Evolutionary conservation across 1,284 basidiomycete genomes (phyloP), one percentile per base, ranked within the genome.

Genomic region (Ustilago nuda): DNA sequence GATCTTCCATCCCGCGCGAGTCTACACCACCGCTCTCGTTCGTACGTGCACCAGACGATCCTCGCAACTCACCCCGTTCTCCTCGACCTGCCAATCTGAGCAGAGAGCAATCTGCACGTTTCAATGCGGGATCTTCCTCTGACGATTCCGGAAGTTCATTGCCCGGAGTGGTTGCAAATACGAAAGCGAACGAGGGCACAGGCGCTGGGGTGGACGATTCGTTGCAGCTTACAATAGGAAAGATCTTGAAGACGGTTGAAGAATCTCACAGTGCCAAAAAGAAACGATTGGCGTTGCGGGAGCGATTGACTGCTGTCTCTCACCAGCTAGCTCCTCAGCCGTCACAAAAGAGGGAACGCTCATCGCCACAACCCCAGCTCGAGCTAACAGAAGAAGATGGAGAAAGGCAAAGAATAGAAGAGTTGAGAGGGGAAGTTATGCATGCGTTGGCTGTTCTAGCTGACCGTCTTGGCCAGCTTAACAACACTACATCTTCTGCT

Each of bases 21-120:
- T 75, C 72, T 6, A 75, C 72, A 23, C 72, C 72, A 8, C 72
- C 72, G 15, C 71, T 53, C 36, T 48, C 41, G 33, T 19, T 2
- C 8, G 36, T 19, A 19, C 57, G 36, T 27, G n/a, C 12, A 17
- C 51, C 48, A 32, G 23, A 64, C 46, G 65, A 67, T 36, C 65
- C 70, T 13, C 56, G 61, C 39, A 56, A 61, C 13, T 72, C 70
- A 3, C 70, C 70, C 3, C 57, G 70, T 3, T 67, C 61, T 2
- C 70, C 70, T 11, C 15, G 70, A 39, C 70, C 65, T 3, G 61
- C 56, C 23, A 41, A 66, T 46, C 19, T 72, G 12, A 58, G 65
- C 7, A 36, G 56, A 1, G 62, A 66, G 11, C 23, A 35, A 11
- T 62, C 66, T 37, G 65, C 43, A 3, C 64, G 27, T 8, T 67